Base-by-base conservation (phyloP, 2,329 filamentous ascomycete genomes). In the Thelonectria rubi region DNA sequence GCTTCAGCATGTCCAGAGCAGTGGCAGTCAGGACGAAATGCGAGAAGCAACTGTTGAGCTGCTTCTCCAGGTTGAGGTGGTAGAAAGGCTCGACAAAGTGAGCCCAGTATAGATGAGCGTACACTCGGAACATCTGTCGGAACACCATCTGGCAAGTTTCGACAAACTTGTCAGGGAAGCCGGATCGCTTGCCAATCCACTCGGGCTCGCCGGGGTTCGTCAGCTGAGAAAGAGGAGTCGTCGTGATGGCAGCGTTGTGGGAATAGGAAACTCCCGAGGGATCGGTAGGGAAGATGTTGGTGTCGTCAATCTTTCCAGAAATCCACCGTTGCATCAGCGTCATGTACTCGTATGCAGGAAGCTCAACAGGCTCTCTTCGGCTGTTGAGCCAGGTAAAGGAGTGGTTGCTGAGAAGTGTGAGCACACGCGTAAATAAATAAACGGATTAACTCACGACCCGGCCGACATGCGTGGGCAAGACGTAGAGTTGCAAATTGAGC, bases 41-140 rank as follows among this genome's bases (percentile, higher is more conserved):
- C 47, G 91, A 91, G 77, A 95, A 95, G 78, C 91, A 93, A 76
- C 91, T 93, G 82, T 95, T 95, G 64, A 94, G 84, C 71, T 92
- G 90, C 75, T 93, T 91, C 76, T 91, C 89, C 10, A 91, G 81
- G 79, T 91, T 93, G 67, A 94, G 84, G 76, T 94, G 90, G 79
- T 93, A 94, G 78, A 93, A 93, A 5, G 91, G 91, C 68, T 93
- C 91, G 63, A 89, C 81, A 78, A 92, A 99, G 78, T 99, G 95
- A 59, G 94, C 92, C 86, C 97, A 97, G 83, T 99, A 99, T 63
- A 99, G 88, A 78, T 99, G 95, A 49, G 95, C 91, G 75, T 99
- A 99, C 70, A 97, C 94, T 62, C 95, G 91, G 84, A 99, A 98
- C 91, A 99, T 98, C 80, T 97, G 95, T 72, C 94, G 91, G 82